Evolutionary conservation across 768 basidiomycete species (phyloP).

Genomic region (Fibroporia radiculosa): DNA sequence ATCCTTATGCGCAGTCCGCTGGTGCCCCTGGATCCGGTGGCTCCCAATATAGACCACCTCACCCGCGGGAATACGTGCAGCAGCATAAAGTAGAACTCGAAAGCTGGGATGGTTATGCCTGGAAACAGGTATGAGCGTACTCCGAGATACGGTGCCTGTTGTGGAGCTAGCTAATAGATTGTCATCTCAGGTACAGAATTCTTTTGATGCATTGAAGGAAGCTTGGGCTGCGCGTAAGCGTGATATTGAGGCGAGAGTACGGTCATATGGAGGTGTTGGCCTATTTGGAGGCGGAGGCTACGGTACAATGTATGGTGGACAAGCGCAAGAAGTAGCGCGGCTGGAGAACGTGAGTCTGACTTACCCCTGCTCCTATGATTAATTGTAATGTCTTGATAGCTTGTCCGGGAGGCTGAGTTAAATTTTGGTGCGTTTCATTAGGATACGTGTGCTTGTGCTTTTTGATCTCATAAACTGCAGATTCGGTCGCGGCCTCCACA

Average conservation of each 20-base stretch:
- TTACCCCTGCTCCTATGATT: neutral
- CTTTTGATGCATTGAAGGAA: constrained; percentile 57
- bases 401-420: constrained; percentile 21
- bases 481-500: constrained; percentile 57
- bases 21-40: constrained; percentile 7
- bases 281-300: constrained; percentile 25
- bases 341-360: constrained; percentile 47
- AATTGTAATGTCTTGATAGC: constrained; percentile 8
- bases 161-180: constrained; percentile 13
- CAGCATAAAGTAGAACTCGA: constrained; percentile 62
- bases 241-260: constrained; percentile 42
- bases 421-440: constrained; percentile 20
- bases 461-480: constrained; percentile 23
- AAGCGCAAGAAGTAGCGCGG: constrained; percentile 39
- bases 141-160: neutral
- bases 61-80: constrained; percentile 65
- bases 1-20: constrained; percentile 25
- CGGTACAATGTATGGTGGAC: constrained; percentile 9
- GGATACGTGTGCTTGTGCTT: neutral
- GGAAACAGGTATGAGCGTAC: constrained; percentile 48
- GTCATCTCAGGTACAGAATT: constrained; percentile 32
- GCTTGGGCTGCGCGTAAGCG: constrained; percentile 57
- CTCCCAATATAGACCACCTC: constrained; percentile 34
- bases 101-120: constrained; percentile 59
- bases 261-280: constrained; percentile 38